Evolutionary conservation across 1,284 basidiomycete genomes (phyloP), one percentile per base, ranked within the genome.

Genomic region (Cryptococcus amylolentus): DNA sequence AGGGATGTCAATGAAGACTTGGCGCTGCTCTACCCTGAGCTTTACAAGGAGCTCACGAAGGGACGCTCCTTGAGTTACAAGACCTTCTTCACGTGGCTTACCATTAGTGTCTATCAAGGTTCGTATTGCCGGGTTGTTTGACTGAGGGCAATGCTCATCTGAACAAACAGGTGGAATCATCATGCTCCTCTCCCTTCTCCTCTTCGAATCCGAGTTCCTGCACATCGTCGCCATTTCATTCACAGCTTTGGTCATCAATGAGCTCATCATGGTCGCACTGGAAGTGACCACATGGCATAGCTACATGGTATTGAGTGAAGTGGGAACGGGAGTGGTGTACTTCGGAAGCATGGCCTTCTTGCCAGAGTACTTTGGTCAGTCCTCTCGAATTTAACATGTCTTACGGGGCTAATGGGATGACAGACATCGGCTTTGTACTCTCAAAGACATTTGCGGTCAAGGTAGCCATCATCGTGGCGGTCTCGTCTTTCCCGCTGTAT

Each of bases 201-300:
- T 99, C 1, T 99, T 98, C 77, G 96, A 98, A 77, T 95, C 86
- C 63, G 94, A 99, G 71, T 98, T 98, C 77, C 77, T 98, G 63
- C 96, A 98, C 75, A 98, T 98, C 63, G 95, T 99, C 45, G 87
- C 91, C 18, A 99, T 98, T 65, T 97, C 94, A 0, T 99, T 98
- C 77, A 97, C 94, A 0, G 91, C 96, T 0, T 81, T 98, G 49
- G 86, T 99, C 57, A 79, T 98, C 40, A 99, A 98, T 76, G 96
- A 99, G 73, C 83, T 99, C 50, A 93, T 98, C 78, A 99, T 99
- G 96, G 96, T 98, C 42, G 93, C 92, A 0, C 76, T 98, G 61
- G 93, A 98, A 77, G 94, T 98, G 61, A 98, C 94, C 1, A 97
- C 91, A 59, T 98, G 94, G 95, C 96, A 99, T 77, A 72, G 86